These are phyloP conservation scores for Ammopiptanthus mongolicus DNA, from an alignment of 306 rosid species.

Conservation along the genomic window DNA sequence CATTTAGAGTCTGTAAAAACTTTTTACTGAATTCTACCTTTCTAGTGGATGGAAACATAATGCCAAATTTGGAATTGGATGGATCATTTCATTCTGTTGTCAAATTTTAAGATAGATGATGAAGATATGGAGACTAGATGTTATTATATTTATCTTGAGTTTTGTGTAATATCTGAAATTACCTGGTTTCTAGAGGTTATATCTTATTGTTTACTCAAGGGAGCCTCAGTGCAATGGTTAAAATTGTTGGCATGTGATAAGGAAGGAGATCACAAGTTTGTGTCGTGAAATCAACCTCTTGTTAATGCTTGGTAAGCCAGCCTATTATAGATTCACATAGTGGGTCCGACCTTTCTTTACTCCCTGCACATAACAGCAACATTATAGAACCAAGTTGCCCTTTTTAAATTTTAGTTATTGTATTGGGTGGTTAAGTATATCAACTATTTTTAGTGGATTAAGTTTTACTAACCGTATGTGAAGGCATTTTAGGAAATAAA, in stretches of 20 bases:
- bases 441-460: background rate
- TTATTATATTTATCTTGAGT: background rate
- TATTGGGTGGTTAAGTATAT: background rate
- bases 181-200: background rate
- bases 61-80: slow-evolving; percentile 1
- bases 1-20: slow-evolving; percentile 13
- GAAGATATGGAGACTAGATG: background rate
- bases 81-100: background rate
- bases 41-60: background rate
- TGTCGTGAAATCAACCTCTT: too few relatives aligned
- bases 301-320: too few relatives aligned
- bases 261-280: too few relatives aligned
- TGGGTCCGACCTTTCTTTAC: too few relatives aligned
- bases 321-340: too few relatives aligned
- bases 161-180: background rate
- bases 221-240: too few relatives aligned
- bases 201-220: too few relatives aligned
- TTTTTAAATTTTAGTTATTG: background rate
- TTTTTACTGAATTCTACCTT: slow-evolving; percentile 3
- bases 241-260: too few relatives aligned
- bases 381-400: too few relatives aligned
- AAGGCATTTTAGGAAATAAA: background rate
- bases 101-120: background rate
- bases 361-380: too few relatives aligned
- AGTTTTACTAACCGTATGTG: background rate